Conservation (phyloP, 2,329 filamentous ascomycete species). For the Botryotinia calthae region DNA sequence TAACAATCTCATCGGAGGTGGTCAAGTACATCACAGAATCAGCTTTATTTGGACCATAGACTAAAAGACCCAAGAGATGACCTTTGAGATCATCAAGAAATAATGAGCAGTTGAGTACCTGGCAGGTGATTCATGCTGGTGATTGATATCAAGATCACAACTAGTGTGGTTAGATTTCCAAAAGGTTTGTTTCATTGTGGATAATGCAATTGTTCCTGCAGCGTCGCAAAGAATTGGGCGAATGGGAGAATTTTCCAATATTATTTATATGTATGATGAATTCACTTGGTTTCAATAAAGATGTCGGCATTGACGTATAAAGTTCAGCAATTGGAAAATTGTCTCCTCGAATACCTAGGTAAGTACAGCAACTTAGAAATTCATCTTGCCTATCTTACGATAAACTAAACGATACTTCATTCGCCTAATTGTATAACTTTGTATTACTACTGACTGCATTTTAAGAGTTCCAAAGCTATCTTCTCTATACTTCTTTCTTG, state of each 20-base stretch:
- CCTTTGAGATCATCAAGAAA: not conserved
- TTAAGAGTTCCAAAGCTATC: not conserved
- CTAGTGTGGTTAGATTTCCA: not conserved
- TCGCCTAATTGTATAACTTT: not conserved
- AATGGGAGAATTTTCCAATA: not conserved
- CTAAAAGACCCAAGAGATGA: not conserved
- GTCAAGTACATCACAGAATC: not conserved
- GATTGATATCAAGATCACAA: not conserved
- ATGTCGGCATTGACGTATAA: not conserved
- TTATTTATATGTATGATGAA: not conserved
- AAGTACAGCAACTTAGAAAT: not conserved
- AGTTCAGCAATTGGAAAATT: not conserved
- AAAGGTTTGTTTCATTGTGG: not conserved
- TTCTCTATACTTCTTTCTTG: not conserved
- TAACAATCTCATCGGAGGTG: not conserved
- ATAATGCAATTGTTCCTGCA: not conserved
- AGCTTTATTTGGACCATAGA: not conserved
- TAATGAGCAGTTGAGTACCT: not conserved
- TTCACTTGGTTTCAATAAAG: not conserved
- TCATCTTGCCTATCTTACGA: not conserved
- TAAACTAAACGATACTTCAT: not conserved
- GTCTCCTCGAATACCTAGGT: not conserved
- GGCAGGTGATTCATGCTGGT: conserved; percentile 2
- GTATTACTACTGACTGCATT: not conserved
- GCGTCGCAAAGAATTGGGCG: not conserved